phyloP scores from a whole-genome alignment of 2,329 filamentous ascomycete species.

The Neonectria ditissima region DNA sequence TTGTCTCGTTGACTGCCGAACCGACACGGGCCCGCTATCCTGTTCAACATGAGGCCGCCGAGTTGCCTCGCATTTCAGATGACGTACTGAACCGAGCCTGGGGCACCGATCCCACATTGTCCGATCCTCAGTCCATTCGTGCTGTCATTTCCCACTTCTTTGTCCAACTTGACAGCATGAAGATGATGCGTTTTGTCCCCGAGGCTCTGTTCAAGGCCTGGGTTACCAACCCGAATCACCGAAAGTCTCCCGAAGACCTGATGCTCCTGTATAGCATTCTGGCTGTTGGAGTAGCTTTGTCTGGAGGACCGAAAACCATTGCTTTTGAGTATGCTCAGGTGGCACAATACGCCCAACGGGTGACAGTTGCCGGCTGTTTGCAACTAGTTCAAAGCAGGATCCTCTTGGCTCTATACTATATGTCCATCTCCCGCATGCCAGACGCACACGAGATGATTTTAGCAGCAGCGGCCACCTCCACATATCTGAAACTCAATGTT shows the following conservation, averaged over 20 bases:
- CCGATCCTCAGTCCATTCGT: constrained; percentile 55
- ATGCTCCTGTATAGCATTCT: constrained; percentile 61
- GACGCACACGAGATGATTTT: constrained; percentile 74
- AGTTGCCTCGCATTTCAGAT: constrained; percentile 62
- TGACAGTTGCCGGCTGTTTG: constrained; percentile 52
- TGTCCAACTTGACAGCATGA: constrained; percentile 55
- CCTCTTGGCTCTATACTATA: constrained; percentile 75
- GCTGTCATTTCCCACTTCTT: constrained; percentile 57
- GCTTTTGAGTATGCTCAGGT: constrained; percentile 60
- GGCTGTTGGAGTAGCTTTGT: constrained; percentile 53
- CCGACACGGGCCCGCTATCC: constrained; percentile 51
- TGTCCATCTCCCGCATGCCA: constrained; percentile 68
- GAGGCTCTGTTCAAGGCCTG: constrained; percentile 55
- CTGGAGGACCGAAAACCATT: constrained; percentile 52
- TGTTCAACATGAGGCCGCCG: constrained; percentile 52
- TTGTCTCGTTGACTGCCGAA: constrained; percentile 50
- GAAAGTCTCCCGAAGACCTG: constrained; percentile 56
- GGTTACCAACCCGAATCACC: constrained; percentile 50
- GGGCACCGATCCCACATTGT: constrained; percentile 62
- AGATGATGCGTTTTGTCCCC: constrained; percentile 57
- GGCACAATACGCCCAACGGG: constrained; percentile 65
- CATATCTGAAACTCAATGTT: constrained; percentile 71
- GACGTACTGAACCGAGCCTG: constrained; percentile 62
- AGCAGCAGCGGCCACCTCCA: constrained; percentile 69
- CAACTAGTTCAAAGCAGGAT: constrained; percentile 76